These are phyloP conservation scores for Monosporascus sp. DNA, from an alignment of 2,329 filamentous ascomycete species.

Conservation along the genomic window DNA sequence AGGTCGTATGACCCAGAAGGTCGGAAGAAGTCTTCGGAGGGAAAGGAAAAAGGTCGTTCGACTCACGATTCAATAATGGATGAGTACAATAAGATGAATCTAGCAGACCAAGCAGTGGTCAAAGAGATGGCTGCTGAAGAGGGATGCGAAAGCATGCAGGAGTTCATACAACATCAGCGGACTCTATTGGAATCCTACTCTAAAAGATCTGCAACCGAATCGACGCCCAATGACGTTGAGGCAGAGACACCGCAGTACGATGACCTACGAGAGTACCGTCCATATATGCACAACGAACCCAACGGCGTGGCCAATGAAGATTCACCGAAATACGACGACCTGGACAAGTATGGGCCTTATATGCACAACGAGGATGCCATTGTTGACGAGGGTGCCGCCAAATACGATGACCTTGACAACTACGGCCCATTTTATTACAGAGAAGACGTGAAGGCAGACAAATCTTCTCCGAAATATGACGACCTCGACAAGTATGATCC, in stretches of 20 bases:
- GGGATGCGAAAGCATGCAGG: no score
- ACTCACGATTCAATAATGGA: no score
- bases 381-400: conserved; percentile 17
- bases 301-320: conserved; percentile 1
- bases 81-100: no score
- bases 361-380: conserved; percentile 28
- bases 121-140: no score
- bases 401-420: conserved; percentile 34
- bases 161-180: no score
- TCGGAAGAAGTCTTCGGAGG: no score
- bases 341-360: conserved; percentile 33
- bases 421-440: conserved; percentile 28
- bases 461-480: conserved; percentile 25
- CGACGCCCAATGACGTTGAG: conserved; percentile 6
- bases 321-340: conserved; percentile 27
- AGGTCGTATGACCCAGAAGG: no score
- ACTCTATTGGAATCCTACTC: no score
- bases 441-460: conserved; percentile 22
- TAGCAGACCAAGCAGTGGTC: no score
- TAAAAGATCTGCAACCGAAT: conserved; percentile 13
- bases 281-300: conserved; percentile 24
- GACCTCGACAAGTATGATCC: conserved; percentile 35
- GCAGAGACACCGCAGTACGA: conserved; percentile 21
- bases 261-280: conserved; percentile 31
- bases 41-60: no score